Evolutionary conservation across 2,329 filamentous ascomycete genomes (phyloP).

Genomic region (Phyllachora maydis): DNA sequence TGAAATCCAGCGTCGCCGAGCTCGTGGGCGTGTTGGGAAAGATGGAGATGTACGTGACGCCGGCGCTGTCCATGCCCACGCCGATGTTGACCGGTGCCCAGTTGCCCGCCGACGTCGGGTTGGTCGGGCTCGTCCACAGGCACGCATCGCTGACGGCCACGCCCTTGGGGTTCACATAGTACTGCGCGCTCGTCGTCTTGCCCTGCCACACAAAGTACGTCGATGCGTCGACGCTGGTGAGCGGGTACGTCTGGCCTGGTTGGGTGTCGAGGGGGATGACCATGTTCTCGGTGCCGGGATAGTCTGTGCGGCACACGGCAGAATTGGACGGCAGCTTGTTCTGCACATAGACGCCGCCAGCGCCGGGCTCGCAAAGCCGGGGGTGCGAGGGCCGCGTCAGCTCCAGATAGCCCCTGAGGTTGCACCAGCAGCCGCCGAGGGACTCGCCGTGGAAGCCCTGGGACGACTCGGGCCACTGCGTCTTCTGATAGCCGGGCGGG

Average conservation of each 20-base stretch:
- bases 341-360: slow-evolving; percentile 47
- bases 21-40: slow-evolving; percentile 71
- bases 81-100: slow-evolving; percentile 76
- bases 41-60: slow-evolving; percentile 60
- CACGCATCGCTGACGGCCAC: slow-evolving; percentile 47
- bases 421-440: slow-evolving; percentile 73
- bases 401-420: slow-evolving; percentile 48
- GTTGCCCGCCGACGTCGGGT: slow-evolving; percentile 47
- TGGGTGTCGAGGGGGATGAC: slow-evolving; percentile 51
- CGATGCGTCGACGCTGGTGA: slow-evolving; percentile 56
- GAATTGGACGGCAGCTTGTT: slow-evolving; percentile 52
- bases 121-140: slow-evolving; percentile 39
- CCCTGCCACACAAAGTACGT: slow-evolving; percentile 64
- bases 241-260: slow-evolving; percentile 33
- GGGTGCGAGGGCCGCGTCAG: slow-evolving; percentile 48
- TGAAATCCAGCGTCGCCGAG: slow-evolving; percentile 49
- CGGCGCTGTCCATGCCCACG: slow-evolving; percentile 44
- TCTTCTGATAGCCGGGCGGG: slow-evolving; percentile 78
- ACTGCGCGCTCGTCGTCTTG: slow-evolving; percentile 68
- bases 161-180: slow-evolving; percentile 84
- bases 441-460: slow-evolving; percentile 73
- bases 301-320: slow-evolving; percentile 83
- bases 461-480: slow-evolving; percentile 55
- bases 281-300: slow-evolving; percentile 82
- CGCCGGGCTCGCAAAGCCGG: slow-evolving; percentile 57